phyloP scores from a whole-genome alignment of 2,329 filamentous ascomycete species.

The Botrytis squamosa region DNA sequence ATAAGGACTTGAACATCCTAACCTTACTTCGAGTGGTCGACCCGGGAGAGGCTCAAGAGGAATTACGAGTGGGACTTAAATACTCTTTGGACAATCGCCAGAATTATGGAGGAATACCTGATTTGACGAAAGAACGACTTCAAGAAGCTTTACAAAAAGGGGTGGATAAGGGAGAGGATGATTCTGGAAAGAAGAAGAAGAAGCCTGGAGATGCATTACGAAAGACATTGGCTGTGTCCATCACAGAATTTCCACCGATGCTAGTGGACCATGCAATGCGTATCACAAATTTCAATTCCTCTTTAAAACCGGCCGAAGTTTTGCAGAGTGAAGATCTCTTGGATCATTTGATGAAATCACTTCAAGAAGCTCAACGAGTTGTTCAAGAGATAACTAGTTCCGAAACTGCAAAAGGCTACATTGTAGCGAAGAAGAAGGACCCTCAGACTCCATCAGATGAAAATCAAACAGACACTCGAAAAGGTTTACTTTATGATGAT shows the following conservation, averaged over 20 bases:
- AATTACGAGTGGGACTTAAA: conserved; percentile 70
- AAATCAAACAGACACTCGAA: conserved; percentile 41
- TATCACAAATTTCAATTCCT: conserved; percentile 66
- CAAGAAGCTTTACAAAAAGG: conserved; percentile 66
- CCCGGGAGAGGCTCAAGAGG: conserved; percentile 80
- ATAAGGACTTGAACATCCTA: conserved; percentile 78
- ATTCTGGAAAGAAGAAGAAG: conserved; percentile 64
- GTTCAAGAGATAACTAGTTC: conserved; percentile 67
- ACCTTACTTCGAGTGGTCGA: conserved; percentile 76
- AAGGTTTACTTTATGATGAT: conserved; percentile 75
- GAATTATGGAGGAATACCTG: conserved; percentile 75
- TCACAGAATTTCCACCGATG: conserved; percentile 85
- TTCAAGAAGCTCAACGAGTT: conserved; percentile 69
- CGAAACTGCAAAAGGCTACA: conserved; percentile 74
- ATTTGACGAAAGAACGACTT: conserved; percentile 71
- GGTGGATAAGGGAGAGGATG: conserved; percentile 56
- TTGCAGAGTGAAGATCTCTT: conserved; percentile 64
- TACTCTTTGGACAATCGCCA: conserved; percentile 82
- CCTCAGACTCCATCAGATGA: conserved; percentile 32
- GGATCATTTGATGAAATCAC: conserved; percentile 63
- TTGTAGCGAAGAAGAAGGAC: conserved; percentile 68
- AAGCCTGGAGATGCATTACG: conserved; percentile 74
- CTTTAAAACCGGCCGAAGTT: conserved; percentile 65
- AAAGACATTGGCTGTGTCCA: conserved; percentile 76
- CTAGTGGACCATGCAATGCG: conserved; percentile 83